Base-by-base conservation (phyloP, 805 yeast species). In the Aciculoconidium aculeatum region DNA sequence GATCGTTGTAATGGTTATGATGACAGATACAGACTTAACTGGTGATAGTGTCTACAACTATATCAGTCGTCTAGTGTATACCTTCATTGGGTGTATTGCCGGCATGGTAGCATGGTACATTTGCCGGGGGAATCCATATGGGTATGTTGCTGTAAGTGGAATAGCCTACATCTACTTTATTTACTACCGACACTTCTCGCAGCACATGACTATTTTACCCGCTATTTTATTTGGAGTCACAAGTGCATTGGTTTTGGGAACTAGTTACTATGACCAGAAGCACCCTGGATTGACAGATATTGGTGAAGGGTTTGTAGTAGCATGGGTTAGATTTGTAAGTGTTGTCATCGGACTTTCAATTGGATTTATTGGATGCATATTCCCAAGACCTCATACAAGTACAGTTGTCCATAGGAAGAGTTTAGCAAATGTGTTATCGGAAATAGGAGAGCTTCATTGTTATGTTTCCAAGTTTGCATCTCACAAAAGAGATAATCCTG, bases 21-120 rank as follows among this genome's bases (percentile, higher is more conserved):
- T 57, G 11, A 49, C 55, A 7, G 51, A 56, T 4, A 32, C 51
- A 4, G 57, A 56, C 19, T 47, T 48, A 17, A 45, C 58, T 7
- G 61, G 59, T 0, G 52, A 53, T 31, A 51, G 58, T 11, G 41
- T 53, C 4, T 55, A 54, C 31, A 39, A 40, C 12, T 48, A 42
- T 24, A 15, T 41, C 7, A 42, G 49, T 21, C 53, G 51, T 32
- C 23, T 55, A n/a, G 35, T 38, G 3, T 50, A 47, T 21, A 32
- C 59, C 2, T 47, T 55, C 28, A 40, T 47, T 34, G 63, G 63
- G 1, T 46, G 52, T 22, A 18, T 57, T 5, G 18, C 45, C 10
- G 63, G 61, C 2, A 36, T 52, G 45, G 48, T 54, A 5, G 47
- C 48, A 0, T 57, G 65, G 65, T 58, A 58, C 31, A 53, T 58